Conservation (phyloP, 2,329 filamentous ascomycete species). For the Raffaelea arxii region DNA sequence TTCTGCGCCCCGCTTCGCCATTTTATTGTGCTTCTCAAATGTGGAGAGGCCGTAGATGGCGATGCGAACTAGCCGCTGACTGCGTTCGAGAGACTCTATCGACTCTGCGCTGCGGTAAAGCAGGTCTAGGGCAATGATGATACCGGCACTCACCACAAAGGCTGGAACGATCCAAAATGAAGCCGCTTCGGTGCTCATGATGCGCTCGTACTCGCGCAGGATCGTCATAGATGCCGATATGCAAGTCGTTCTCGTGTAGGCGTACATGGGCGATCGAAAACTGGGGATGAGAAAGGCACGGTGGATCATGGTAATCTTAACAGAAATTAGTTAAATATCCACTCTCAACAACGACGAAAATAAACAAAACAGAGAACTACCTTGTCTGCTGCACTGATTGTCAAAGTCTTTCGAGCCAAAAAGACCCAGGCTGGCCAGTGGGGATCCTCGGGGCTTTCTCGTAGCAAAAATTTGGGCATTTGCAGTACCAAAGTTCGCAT, state of each 20-base stretch:
- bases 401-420: not conserved
- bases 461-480: not conserved
- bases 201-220: not conserved
- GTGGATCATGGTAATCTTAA: constrained; percentile 1
- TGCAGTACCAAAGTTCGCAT: not conserved
- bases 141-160: not conserved
- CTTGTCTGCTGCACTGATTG: not conserved
- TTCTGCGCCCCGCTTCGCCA: not conserved
- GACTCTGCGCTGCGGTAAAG: not conserved
- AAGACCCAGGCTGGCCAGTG: not conserved
- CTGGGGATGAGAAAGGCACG: not conserved
- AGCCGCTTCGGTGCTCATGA: not conserved
- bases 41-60: not conserved
- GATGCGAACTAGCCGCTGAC: not conserved
- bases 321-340: not conserved
- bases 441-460: not conserved
- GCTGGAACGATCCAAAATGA: not conserved
- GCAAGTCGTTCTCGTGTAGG: not conserved
- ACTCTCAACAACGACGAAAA: no score
- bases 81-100: no score
- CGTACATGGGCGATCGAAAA: not conserved
- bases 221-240: not conserved
- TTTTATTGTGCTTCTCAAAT: not conserved
- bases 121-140: not conserved
- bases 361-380: no score